Evolutionary conservation across 306 rosid genomes (phyloP), one percentile per base, ranked within the genome.

Genomic region (Hippophae tibetana): DNA sequence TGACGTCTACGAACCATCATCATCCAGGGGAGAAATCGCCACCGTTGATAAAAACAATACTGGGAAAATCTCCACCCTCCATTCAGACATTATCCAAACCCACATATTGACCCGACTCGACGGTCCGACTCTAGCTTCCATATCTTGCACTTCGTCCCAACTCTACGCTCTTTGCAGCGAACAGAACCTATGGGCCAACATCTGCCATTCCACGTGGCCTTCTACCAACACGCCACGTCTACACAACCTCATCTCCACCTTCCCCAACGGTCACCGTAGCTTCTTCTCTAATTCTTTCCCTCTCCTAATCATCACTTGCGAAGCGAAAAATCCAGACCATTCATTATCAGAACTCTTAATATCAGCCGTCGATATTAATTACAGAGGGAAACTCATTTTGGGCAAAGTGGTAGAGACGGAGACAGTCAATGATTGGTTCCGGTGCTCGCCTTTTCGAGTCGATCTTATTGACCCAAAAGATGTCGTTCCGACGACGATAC

Each of bases 191-290:
- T 89, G 96, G 92, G 54, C 66, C 25, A 63, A 67, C n/a, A 58
- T 78, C 44, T 89, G 95, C 69, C 62, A 55, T 42, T 72, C 79
- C 65, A 86, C 77, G 55, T 89, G 97, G 97, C 95, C 93, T 0
- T 89, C 95, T 63, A 89, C 85, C 10, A 14, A 14, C 13, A 2
- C 78, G 41, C 85, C 84, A 56, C 80, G 82, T 40, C 68, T 86
- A 38, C 47, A 42, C 44, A 69, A 75, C 4, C 54, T 78, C 78
- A 86, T 84, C 57, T 67, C 77, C 18, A 49, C 64, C 6, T 76
- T 86, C 65, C 82, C 89, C 6, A 31, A 56, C 53, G 86, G 78
- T 10, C 61, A 74, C 54, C 76, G 80, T 60, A 78, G 87, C 47
- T 86, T 89, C 84, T 89, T 86, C 75, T 73, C 84, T 56, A 79